Evolutionary conservation across 2,329 filamentous ascomycete species (phyloP).

Genomic region (Gyromitra esculenta): DNA sequence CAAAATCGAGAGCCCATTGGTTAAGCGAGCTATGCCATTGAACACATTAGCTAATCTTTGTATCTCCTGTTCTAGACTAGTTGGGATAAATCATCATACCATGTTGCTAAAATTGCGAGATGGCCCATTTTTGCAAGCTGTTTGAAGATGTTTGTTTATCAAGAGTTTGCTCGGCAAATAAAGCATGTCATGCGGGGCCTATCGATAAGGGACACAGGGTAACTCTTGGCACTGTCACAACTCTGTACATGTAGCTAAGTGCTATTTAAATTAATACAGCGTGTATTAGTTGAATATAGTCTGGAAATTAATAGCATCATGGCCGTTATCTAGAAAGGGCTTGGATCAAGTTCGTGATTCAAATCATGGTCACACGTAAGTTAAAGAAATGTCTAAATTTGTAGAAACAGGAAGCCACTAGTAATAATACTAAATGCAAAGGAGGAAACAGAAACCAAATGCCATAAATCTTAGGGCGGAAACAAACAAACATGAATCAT

Average conservation of each 20-base stretch:
- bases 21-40: slow-evolving; percentile 59
- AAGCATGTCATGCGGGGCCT: slow-evolving; percentile 18
- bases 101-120: slow-evolving; percentile 55
- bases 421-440: neutral
- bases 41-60: slow-evolving; percentile 17
- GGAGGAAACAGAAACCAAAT: neutral
- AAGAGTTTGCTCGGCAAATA: slow-evolving; percentile 13
- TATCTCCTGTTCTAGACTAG: neutral
- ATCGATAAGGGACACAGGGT: slow-evolving; percentile 30
- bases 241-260: neutral
- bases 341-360: neutral
- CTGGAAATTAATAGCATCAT: too few species aligned
- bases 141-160: slow-evolving; percentile 4
- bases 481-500: slow-evolving; percentile 14
- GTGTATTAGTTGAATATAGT: too few species aligned
- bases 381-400: neutral
- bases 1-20: slow-evolving; percentile 69
- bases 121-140: slow-evolving; percentile 51
- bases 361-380: neutral
- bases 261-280: neutral
- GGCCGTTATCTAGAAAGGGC: neutral
- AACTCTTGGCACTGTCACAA: slow-evolving; percentile 21
- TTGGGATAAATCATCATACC: slow-evolving; percentile 35
- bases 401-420: neutral
- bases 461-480: neutral